These are phyloP conservation scores for Trametes cubensis DNA, from an alignment of 768 basidiomycete species.

Conservation along the genomic window DNA sequence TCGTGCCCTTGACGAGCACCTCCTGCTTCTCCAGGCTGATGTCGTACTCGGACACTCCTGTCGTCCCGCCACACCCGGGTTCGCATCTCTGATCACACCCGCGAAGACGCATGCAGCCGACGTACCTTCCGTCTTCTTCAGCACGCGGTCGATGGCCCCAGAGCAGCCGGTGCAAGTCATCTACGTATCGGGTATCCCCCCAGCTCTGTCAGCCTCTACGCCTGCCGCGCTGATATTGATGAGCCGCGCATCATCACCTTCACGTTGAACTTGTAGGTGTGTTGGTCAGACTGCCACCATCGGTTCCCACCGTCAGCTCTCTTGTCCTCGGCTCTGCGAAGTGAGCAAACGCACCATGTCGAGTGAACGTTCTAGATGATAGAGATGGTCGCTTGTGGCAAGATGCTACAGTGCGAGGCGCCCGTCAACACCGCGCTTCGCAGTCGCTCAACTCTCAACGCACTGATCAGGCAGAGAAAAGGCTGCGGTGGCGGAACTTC, in stretches of 20 bases:
- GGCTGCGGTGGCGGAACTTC: not conserved
- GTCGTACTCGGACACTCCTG: constrained; percentile 59
- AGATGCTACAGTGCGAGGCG: not conserved
- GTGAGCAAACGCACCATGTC: constrained; percentile 22
- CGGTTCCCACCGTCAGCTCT: constrained; percentile 3
- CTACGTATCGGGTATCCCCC: constrained; percentile 43
- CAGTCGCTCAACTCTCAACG: not conserved
- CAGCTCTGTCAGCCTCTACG: constrained; percentile 10
- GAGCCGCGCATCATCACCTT: constrained; percentile 51
- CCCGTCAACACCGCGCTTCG: not conserved
- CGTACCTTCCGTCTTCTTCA: constrained; percentile 61
- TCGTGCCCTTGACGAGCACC: constrained; percentile 65
- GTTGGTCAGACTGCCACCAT: constrained; percentile 35
- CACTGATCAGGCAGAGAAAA: not conserved
- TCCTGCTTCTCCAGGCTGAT: constrained; percentile 72
- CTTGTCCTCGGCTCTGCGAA: not conserved
- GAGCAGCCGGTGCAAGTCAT: constrained; percentile 91
- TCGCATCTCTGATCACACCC: constrained; percentile 1
- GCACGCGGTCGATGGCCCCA: constrained; percentile 74
- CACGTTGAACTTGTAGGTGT: constrained; percentile 78
- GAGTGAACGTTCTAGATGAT: not conserved
- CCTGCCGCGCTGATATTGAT: not conserved
- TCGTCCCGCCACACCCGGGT: not conserved
- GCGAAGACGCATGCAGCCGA: not conserved
- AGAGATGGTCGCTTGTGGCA: not conserved